Base-by-base conservation (phyloP, 352 stramenopile species). In the Phytopythium mirpurense region DNA sequence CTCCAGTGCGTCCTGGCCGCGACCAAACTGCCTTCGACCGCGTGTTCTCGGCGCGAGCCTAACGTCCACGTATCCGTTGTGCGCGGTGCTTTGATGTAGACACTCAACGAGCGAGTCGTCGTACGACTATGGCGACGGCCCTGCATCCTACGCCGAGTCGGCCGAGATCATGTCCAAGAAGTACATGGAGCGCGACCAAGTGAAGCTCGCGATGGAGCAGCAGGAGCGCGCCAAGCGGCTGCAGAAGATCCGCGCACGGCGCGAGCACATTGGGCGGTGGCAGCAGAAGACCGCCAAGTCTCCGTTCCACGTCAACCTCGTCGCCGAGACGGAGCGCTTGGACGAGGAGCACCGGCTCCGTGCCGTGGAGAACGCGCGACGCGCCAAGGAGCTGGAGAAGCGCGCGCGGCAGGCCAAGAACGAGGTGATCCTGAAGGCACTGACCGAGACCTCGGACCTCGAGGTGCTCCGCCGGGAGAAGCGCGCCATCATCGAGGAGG, bases 311-410 rank as follows among this genome's bases (percentile, higher is more conserved):
- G 88, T 98, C 10, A 94, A 98, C 57, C 67, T 97, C 27, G 81
- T 98, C 11, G 93, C 93, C n/a, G 92, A 98, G 59, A 96, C 95
- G 60, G 92, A 98, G 57, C 81, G 90, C 3, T 71, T 98, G 35
- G 89, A 97, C 36, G 92, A 98, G 65, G 92, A 90, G 34, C 68
- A 97, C 51, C 78, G 78, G 7, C 68, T 97, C 26, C 74, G 88
- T 3, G 59, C 92, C 32, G 71, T 72, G 54, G 89, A 97, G 59
- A 82, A 95, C 45, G 45, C 73, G 11, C 72, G 72, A 11, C 77
- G 86, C 8, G 48, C 72, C 5, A 66, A 72, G 29, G 67, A 92
- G 24, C 65, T 96, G 10, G 78, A 94, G 18, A 79, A 76, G 41
- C 83, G 87, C 14, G 75, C 87, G 6, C 78, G 89, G 29, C 68